phyloP scores from a whole-genome alignment of 192 early-diverging fungal species.

The Podila clonocystis region DNA sequence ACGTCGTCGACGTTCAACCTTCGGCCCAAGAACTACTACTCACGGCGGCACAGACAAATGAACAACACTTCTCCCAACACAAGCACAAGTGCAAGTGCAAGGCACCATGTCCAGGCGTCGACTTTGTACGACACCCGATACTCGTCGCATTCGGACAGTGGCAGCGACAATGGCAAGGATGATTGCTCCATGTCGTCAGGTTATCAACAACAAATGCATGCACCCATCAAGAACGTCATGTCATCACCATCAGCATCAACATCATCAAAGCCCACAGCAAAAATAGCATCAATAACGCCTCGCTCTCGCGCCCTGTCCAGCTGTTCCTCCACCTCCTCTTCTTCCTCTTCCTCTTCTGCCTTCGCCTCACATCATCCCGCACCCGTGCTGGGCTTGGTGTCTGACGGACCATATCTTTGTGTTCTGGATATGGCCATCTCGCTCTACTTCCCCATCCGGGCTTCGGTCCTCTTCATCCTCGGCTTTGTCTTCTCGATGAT shows the following conservation, averaged over 20 bases:
- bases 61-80: not conserved
- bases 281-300: not conserved
- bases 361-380: not conserved
- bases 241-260: not conserved
- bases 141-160: constrained; percentile 37
- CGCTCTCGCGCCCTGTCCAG: not conserved
- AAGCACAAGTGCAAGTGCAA: not conserved
- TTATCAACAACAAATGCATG: not conserved
- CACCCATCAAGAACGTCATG: not conserved
- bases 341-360: not conserved
- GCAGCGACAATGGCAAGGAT: constrained; percentile 32
- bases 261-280: not conserved
- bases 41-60: constrained; percentile 22
- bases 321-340: not conserved
- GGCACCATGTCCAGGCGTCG: not conserved
- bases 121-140: not conserved
- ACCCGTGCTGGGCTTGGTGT: not conserved
- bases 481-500: constrained; percentile 71
- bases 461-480: constrained; percentile 66
- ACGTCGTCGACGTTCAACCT: constrained; percentile 21
- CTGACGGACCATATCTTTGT: constrained; percentile 38
- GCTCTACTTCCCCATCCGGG: constrained; percentile 60
- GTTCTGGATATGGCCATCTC: constrained; percentile 41
- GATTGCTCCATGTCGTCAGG: constrained; percentile 5
- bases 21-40: constrained; percentile 50